Base-by-base conservation (phyloP, 768 basidiomycete genomes). In the Suillus clintonianus region DNA sequence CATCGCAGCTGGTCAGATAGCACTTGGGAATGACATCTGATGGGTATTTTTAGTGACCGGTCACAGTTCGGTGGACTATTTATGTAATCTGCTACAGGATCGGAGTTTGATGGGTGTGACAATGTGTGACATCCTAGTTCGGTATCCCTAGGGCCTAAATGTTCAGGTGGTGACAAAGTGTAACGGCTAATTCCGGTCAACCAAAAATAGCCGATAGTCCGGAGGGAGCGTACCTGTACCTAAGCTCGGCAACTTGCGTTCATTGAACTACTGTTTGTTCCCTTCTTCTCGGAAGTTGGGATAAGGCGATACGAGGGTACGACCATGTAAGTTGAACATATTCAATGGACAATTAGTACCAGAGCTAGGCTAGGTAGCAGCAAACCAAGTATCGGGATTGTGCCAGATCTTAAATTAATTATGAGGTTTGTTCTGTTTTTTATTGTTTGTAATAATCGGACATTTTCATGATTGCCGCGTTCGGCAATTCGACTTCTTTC, bases 401-500 rank as follows among this genome's bases (percentile, higher is more conserved):
- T 32, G 4, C 27, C 27, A 27, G 17, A 54, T 54, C 32, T 34
- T 22, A n/a, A 55, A 55, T 14, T 36, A 48, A 48, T 48, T 48
- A 27, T 27, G 14, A 3, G 13, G 13, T 47, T 47, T 47, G 47
- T 50, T 27, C 48, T 51, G 30, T 39, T 17, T 37, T 37, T 56
- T 41, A 17, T 39, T 72, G 74, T 67, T 72, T 74, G 71, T 71
- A 27, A 27, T 50, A 27, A 27, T 74, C 74, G 74, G 74, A 74
- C 67, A 74, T 64, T 64, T 67, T 73, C 72, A 56, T 77, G 74
- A 76, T 76, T 74, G 75, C 75, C 75, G 75, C 67, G 63, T 64
- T 75, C 75, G 75, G 76, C 76, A 76, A 77, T 72, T 70, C 65
- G 77, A 54, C 71, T 73, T 76, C 69, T 70, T 70, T 72, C 74